A percentile compares a stretch with the other conserved stretches of the same genome.
Conservation (phyloP, 2,329 filamentous ascomycete genomes). For the Fusarium abutilonis region DNA sequence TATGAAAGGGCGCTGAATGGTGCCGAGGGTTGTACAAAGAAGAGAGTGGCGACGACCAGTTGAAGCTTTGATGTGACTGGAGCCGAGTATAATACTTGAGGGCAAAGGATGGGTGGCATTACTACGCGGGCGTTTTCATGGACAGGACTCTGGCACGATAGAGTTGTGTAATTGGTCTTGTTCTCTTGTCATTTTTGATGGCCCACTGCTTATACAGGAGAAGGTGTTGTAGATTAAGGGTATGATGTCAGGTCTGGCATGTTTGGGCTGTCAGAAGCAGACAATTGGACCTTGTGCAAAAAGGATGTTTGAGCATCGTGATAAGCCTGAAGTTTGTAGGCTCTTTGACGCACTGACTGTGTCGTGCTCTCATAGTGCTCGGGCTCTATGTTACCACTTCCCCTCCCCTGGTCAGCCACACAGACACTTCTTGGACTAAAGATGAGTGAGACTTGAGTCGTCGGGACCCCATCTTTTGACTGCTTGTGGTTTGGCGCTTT, state of each 20-base stretch:
- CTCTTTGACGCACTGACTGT: background rate
- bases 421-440: slow-evolving; percentile 17
- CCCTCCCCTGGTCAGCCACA: slow-evolving; percentile 29
- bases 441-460: slow-evolving; percentile 20
- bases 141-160: slow-evolving; percentile 35
- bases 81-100: slow-evolving; percentile 16
- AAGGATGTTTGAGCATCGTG: slow-evolving; percentile 17
- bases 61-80: slow-evolving; percentile 13
- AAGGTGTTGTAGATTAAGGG: slow-evolving; percentile 34
- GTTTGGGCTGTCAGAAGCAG: slow-evolving; percentile 18
- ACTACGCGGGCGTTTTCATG: slow-evolving; percentile 34
- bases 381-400: slow-evolving; percentile 6
- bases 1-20: slow-evolving; percentile 7
- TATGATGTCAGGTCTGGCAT: slow-evolving; percentile 29
- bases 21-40: slow-evolving; percentile 24
- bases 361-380: slow-evolving; percentile 6
- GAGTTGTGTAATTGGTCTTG: slow-evolving; percentile 26
- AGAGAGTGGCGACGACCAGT: slow-evolving; percentile 17
- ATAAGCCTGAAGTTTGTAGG: slow-evolving; percentile 12
- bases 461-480: slow-evolving; percentile 19
- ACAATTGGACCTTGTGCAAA: slow-evolving; percentile 10
- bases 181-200: slow-evolving; percentile 11
- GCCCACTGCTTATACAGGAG: slow-evolving; percentile 20
- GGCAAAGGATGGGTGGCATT: slow-evolving; percentile 21
- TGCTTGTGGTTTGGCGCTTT: slow-evolving; percentile 22